Base-by-base conservation (phyloP, 352 stramenopile genomes). In the Phytophthora syringae region DNA sequence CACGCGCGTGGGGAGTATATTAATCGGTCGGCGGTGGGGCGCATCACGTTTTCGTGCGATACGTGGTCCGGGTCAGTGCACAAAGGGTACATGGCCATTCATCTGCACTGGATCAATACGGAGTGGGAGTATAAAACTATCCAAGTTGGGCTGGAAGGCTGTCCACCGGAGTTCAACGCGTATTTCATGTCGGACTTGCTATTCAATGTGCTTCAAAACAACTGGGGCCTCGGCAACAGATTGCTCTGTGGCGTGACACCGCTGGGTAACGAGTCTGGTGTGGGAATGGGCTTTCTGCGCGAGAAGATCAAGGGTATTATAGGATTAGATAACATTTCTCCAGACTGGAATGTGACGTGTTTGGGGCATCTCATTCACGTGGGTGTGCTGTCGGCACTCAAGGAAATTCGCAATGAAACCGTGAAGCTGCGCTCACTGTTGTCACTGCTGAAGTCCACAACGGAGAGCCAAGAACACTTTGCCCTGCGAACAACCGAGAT, bases 81-180 rank as follows among this genome's bases (percentile, higher is more conserved):
- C 66, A 93, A 93, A 72, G 84, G 82, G 3, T 91, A 84, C 52
- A 82, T 93, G 67, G 80, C 76, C 13, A 84, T 93, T 64, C 71
- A 93, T 61, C 54, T 93, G 64, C 80, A 93, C 62, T 93, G 84
- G 84, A 88, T 93, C 72, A 93, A 93, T 67, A 82, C 84, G 7
- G 84, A 93, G n/a, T 93, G 84, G 84, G 84, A 93, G 62, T 89
- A 84, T 77, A 93, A 93, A 73, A 83, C 80, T 20, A 87, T 93
- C 49, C 84, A 93, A 62, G 73, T 93, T 43, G 84, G 82, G 1
- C 73, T 93, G 9, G 84, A 93, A 74, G 77, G 80, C 15, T 93
- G 79, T 53, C 80, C 84, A 25, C 60, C 72, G 25, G 82, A 90
- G 25, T 88, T 86, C 60, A 91, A 80, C 54, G 76, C 82, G 16